phyloP scores from a whole-genome alignment of 2,329 filamentous ascomycete species.

The Verticillium longisporum region DNA sequence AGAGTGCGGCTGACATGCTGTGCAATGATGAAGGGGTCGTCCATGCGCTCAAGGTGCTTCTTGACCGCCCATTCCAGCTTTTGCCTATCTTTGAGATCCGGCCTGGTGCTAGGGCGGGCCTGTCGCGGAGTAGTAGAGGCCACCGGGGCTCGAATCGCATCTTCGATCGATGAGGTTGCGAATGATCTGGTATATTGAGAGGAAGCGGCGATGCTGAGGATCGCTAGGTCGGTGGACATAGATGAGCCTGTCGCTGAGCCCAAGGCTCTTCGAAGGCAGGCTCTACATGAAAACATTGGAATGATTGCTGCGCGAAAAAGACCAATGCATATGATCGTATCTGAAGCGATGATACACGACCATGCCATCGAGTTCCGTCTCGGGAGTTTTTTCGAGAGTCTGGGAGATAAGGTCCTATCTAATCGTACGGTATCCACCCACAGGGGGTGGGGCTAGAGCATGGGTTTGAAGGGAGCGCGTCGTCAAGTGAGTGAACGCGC shows the following conservation, averaged over 20 bases:
- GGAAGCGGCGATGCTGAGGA: background rate
- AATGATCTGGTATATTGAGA: background rate
- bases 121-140: background rate
- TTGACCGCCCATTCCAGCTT: constrained; percentile 31
- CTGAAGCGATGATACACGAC: background rate
- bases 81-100: constrained; percentile 15
- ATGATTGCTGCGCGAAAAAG: background rate
- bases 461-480: background rate
- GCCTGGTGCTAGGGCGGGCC: background rate
- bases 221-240: background rate
- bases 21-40: constrained; percentile 68
- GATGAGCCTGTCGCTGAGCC: constrained; percentile 1
- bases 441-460: background rate
- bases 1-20: constrained; percentile 59
- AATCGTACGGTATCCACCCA: background rate
- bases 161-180: background rate
- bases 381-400: background rate
- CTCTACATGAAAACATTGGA: constrained; percentile 30
- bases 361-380: background rate
- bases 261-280: constrained; percentile 24
- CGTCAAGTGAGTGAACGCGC: background rate
- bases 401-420: background rate
- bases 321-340: background rate
- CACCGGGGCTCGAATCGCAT: background rate
- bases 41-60: constrained; percentile 54